Evolutionary conservation across 805 yeast genomes (phyloP).

Genomic region (Candida anglica): DNA sequence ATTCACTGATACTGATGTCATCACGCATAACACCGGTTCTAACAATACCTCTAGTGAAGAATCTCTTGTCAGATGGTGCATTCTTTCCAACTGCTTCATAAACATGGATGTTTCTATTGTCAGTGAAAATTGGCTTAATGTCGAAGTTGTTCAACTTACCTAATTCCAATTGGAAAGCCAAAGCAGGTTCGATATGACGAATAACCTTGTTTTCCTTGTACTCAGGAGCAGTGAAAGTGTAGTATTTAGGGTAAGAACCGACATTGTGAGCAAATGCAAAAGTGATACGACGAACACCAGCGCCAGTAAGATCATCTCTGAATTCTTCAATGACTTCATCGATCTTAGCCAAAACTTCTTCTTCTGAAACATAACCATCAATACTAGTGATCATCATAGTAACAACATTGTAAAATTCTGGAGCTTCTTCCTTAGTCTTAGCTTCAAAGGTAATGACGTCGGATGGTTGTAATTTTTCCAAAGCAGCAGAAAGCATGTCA

Average conservation of each 20-base stretch:
- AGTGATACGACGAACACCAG: conserved; percentile 87
- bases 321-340: conserved; percentile 61
- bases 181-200: conserved; percentile 97
- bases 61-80: conserved; percentile 89
- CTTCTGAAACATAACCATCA: conserved; percentile 73
- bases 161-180: conserved; percentile 95
- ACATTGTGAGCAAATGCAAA: conserved; percentile 79
- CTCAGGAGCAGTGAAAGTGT: conserved; percentile 87
- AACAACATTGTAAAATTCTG: conserved; percentile 69
- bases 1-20: conserved; percentile 89
- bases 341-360: conserved; percentile 60
- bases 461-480: conserved; percentile 61
- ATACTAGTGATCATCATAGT: conserved; percentile 72
- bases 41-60: conserved; percentile 94
- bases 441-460: conserved; percentile 34
- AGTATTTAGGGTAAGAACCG: conserved; percentile 92
- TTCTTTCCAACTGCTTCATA: conserved; percentile 95
- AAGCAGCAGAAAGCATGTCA: conserved; percentile 70
- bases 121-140: conserved; percentile 91
- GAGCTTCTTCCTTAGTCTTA: conserved; percentile 17
- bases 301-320: conserved; percentile 63
- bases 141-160: conserved; percentile 92
- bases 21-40: conserved; percentile 94
- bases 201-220: conserved; percentile 86
- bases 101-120: conserved; percentile 95